Evolutionary conservation across 345 rosid species (phyloP), one percentile per base, ranked within the genome.

Genomic region (Atalantia buxifolia): DNA sequence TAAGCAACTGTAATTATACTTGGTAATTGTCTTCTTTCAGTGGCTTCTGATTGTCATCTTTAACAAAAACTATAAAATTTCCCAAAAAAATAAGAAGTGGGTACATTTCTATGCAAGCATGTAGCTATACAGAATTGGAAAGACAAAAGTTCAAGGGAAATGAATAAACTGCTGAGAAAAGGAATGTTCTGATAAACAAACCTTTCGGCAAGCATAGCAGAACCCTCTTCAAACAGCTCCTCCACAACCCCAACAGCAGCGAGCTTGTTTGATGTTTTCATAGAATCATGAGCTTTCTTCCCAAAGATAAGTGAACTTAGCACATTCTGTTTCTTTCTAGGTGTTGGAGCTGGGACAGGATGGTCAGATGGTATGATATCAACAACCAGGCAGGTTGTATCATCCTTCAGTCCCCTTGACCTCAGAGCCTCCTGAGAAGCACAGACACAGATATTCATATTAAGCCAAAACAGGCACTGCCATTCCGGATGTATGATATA

Each of bases 191-290:
- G 30, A 57, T 14, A n/a, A 33, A 60, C 64, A 48, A 81, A 97
- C 99, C 99, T 93, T 84, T 97, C 98, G 2, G 91, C 95, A 72
- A 97, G 98, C 87, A 93, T 80, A 60, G 99, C 99, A 70, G 98
- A 93, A 81, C 99, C 99, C 89, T 97, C 99, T 92, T 97, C 99
- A 80, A 97, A 97, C 86, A 97, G 88, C 82, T 97, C 99, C 85
- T 94, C 98, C 76, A 95, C 98, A 79, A 86, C 93, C 70, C 98
- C 99, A 57, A 94, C 94, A 71, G 98, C 85, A 66, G 98, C 92
- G 66, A 97, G 98, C 87, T 94, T 93, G 83, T 81, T 97, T 36
- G 95, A 82, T 28, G 88, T 79, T 81, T 90, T 87, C 45, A 80
- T 77, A 67, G 88, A 76, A 78, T 77, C 86, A 35, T 27, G 80